These are phyloP conservation scores for Fusarium liriodendri DNA, from an alignment of 2,329 filamentous ascomycete genomes.

Conservation along the genomic window DNA sequence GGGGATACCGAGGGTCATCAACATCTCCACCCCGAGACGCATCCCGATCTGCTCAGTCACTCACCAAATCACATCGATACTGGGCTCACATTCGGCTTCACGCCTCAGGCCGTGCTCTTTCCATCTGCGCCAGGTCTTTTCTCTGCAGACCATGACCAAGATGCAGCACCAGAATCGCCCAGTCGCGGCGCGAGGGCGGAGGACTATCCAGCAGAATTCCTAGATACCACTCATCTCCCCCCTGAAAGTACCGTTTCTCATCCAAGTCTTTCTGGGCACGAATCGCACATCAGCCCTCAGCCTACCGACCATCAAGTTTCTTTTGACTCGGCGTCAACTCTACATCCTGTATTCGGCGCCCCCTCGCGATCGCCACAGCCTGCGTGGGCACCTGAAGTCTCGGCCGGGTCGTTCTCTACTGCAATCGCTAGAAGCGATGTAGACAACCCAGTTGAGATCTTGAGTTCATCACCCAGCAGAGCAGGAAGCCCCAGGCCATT, in stretches of 20 bases:
- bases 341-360: conserved; percentile 19
- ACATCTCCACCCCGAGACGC: conserved; percentile 2
- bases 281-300: background rate
- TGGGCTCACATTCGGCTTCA: conserved; percentile 32
- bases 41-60: conserved; percentile 22
- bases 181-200: conserved; percentile 12
- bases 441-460: conserved; percentile 38
- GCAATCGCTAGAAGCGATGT: conserved; percentile 22
- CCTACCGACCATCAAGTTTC: background rate
- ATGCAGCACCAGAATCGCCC: conserved; percentile 9
- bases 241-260: conserved; percentile 17
- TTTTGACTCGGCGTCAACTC: conserved; percentile 20
- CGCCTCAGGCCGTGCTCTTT: conserved; percentile 33
- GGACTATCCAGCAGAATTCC: conserved; percentile 39
- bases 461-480: conserved; percentile 36
- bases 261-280: conserved; percentile 18
- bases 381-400: conserved; percentile 19
- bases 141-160: conserved; percentile 2
- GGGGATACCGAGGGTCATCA: conserved; percentile 9
- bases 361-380: conserved; percentile 12
- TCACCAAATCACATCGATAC: conserved; percentile 17
- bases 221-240: conserved; percentile 22
- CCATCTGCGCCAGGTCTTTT: conserved; percentile 27
- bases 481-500: conserved; percentile 20
- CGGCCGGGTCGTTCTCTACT: conserved; percentile 14